Evolutionary conservation across 805 yeast genomes (phyloP).

Genomic region (Schwanniomyces vanrijiae): DNA sequence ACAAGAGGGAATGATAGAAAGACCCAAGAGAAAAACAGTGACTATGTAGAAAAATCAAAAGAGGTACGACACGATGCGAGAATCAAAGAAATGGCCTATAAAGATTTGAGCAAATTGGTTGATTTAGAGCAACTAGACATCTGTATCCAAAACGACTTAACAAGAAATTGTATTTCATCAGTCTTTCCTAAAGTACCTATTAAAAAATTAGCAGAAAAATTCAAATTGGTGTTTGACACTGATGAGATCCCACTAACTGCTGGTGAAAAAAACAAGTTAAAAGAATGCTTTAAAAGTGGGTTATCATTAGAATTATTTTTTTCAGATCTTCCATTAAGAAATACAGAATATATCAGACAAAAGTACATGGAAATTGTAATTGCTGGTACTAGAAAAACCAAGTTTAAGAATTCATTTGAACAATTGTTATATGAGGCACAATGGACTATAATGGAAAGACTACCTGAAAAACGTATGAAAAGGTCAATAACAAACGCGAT

Average conservation of each 20-base stretch:
- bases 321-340: constrained; percentile 24
- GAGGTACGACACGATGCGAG: neutral
- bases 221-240: neutral
- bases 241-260: constrained; percentile 17
- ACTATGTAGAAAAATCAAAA: neutral
- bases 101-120: neutral
- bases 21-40: neutral
- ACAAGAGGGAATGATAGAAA: neutral
- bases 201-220: neutral
- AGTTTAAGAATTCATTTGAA: constrained; percentile 28
- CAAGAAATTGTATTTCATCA: constrained; percentile 11
- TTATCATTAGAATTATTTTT: constrained; percentile 12
- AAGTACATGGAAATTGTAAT: constrained; percentile 22
- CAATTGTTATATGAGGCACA: constrained; percentile 38
- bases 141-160: constrained; percentile 17
- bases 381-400: constrained; percentile 25
- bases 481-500: neutral
- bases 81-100: neutral
- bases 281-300: constrained; percentile 13
- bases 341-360: constrained; percentile 16
- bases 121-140: neutral
- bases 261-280: constrained; percentile 23
- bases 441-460: constrained; percentile 24
- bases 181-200: constrained; percentile 12
- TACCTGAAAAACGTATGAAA: constrained; percentile 1